These are phyloP conservation scores for Gossypium laxum DNA, from an alignment of 441 rosid species.

Conservation along the genomic window DNA sequence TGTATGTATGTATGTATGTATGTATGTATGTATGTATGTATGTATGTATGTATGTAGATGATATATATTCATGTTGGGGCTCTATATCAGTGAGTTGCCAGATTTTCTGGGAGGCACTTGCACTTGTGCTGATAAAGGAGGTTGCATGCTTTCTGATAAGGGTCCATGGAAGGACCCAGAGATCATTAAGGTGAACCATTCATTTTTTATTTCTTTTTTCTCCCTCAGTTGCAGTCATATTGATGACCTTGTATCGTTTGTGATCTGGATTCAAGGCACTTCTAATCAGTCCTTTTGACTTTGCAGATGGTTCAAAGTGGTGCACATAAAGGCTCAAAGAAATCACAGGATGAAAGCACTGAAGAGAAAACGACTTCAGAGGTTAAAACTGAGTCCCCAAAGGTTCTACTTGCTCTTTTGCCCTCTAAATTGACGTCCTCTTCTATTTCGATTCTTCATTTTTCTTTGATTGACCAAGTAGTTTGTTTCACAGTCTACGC, in stretches of 20 bases:
- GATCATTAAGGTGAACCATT: slow-evolving; percentile 47
- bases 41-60: too few relatives aligned
- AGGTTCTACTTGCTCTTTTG: slow-evolving; percentile 22
- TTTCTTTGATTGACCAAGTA: not conserved
- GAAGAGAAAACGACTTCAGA: slow-evolving; percentile 43
- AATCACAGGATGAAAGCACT: slow-evolving; percentile 15
- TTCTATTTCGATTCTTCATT: not conserved
- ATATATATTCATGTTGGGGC: not conserved
- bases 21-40: too few relatives aligned
- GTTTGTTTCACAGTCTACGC: slow-evolving; percentile 8
- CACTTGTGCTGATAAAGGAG: slow-evolving; percentile 75
- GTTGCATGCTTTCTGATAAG: slow-evolving; percentile 84
- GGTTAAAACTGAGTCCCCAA: slow-evolving; percentile 27
- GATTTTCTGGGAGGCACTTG: slow-evolving; percentile 86
- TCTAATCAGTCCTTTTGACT: slow-evolving; percentile 11
- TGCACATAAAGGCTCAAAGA: slow-evolving; percentile 47
- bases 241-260: not conserved
- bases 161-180: slow-evolving; percentile 86
- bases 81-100: slow-evolving; percentile 58
- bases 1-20: too few relatives aligned
- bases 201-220: not conserved
- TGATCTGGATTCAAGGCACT: slow-evolving; percentile 10
- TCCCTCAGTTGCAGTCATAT: not conserved
- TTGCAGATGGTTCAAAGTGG: slow-evolving; percentile 65
- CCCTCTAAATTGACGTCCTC: not conserved